phyloP scores from a whole-genome alignment of 371 early-diverging fungal genomes.

The Dichotomocladium elegans region DNA sequence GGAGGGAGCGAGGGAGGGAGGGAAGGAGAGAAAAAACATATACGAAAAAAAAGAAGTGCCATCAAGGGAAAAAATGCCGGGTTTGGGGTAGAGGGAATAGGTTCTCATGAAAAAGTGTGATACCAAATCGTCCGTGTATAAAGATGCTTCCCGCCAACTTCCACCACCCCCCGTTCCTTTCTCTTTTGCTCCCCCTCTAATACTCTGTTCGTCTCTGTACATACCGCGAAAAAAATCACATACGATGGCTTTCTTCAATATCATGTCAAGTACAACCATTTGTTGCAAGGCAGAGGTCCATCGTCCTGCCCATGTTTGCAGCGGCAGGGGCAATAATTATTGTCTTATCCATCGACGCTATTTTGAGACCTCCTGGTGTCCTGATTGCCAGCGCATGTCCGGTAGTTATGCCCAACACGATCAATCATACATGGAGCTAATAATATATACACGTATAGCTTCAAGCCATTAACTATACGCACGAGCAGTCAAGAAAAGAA shows the following conservation, averaged over 20 bases:
- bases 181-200: background rate
- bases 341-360: conserved; percentile 35
- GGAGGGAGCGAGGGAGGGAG: no score
- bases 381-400: conserved; percentile 21
- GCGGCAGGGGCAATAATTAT: conserved; percentile 28
- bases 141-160: background rate
- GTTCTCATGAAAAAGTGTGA: background rate
- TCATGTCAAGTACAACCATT: background rate
- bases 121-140: background rate
- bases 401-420: background rate
- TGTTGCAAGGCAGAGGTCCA: background rate
- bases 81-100: no score
- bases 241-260: background rate
- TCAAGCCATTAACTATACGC: background rate
- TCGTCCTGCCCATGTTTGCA: conserved; percentile 6
- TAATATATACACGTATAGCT: background rate
- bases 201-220: background rate
- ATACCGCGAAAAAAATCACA: background rate
- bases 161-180: background rate
- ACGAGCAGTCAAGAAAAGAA: background rate
- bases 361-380: conserved; percentile 42
- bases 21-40: no score
- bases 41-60: no score
- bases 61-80: background rate
- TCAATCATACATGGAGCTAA: background rate